Conservation (phyloP, 2,329 filamentous ascomycete species). For the Cladosporium velox region DNA sequence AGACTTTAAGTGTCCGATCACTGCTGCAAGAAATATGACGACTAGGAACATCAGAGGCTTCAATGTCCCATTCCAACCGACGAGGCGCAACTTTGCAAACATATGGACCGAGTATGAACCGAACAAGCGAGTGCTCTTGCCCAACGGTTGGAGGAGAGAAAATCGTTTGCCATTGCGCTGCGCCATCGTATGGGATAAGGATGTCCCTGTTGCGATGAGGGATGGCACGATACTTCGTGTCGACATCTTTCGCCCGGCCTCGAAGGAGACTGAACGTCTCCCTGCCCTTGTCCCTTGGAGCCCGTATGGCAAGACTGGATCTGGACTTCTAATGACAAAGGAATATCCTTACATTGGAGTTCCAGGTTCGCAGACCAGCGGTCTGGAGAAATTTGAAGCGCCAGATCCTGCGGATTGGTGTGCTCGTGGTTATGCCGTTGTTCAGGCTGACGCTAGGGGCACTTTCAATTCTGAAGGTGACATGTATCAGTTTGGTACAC, state of each 20-base stretch:
- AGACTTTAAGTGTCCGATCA: too few species aligned
- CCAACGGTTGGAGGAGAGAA: too few species aligned
- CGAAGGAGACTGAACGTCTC: background rate
- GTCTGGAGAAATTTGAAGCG: constrained; percentile 31
- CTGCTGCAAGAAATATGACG: too few species aligned
- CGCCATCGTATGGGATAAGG: background rate
- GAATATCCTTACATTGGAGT: background rate
- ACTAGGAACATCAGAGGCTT: too few species aligned
- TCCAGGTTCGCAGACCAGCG: background rate
- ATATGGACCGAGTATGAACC: too few species aligned
- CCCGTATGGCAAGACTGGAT: background rate
- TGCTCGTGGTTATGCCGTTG: constrained; percentile 33
- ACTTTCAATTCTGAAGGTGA: constrained; percentile 36
- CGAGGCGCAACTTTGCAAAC: too few species aligned
- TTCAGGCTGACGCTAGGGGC: constrained; percentile 34
- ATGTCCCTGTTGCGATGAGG: background rate
- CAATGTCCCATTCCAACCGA: too few species aligned
- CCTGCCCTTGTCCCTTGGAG: background rate
- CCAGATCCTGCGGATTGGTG: constrained; percentile 40
- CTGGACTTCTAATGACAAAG: background rate
- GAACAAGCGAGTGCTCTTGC: too few species aligned
- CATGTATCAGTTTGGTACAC: constrained; percentile 23
- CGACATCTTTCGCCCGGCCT: background rate
- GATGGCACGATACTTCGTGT: background rate
- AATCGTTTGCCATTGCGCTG: background rate